phyloP scores from a whole-genome alignment of 495 filamentous ascomycete species.

The Penicillium pancosmium region DNA sequence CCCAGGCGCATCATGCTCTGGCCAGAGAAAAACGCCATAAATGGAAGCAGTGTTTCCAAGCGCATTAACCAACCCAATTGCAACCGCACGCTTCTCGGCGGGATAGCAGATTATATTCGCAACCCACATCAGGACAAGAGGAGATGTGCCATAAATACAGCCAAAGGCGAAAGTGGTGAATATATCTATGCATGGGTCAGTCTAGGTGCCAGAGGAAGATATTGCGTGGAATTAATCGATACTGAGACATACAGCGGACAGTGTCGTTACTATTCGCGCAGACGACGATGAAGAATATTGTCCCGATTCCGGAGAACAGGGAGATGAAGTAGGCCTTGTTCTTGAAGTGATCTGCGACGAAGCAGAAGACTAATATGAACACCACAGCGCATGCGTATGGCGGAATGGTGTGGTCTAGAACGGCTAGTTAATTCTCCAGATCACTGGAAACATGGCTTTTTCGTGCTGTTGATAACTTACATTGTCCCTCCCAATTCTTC shows the following conservation, averaged over 20 bases:
- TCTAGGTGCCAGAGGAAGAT: background rate
- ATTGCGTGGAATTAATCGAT: background rate
- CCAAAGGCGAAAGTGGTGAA: constrained; percentile 14
- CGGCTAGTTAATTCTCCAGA: background rate
- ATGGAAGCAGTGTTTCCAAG: constrained; percentile 52
- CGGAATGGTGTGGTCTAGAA: constrained; percentile 10
- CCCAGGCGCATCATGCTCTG: constrained; percentile 49
- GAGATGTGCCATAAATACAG: constrained; percentile 7
- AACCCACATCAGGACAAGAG: constrained; percentile 39
- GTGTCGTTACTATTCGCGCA: background rate
- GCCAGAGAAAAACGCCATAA: constrained; percentile 57
- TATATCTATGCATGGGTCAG: background rate
- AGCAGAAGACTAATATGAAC: constrained; percentile 4
- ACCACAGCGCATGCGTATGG: constrained; percentile 10
- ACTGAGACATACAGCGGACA: background rate
- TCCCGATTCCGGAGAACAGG: constrained; percentile 4
- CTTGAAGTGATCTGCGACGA: constrained; percentile 7
- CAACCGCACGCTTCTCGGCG: constrained; percentile 51
- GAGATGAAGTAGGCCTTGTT: constrained; percentile 7
- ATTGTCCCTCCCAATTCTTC: constrained; percentile 3
- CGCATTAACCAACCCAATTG: constrained; percentile 48
- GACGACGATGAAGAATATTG: constrained; percentile 10
- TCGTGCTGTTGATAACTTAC: background rate
- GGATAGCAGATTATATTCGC: constrained; percentile 56
- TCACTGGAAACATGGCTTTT: background rate